Evolutionary conservation across 768 basidiomycete species (phyloP), one percentile per base, ranked within the genome.

Genomic region (Lentinus tigrinus): DNA sequence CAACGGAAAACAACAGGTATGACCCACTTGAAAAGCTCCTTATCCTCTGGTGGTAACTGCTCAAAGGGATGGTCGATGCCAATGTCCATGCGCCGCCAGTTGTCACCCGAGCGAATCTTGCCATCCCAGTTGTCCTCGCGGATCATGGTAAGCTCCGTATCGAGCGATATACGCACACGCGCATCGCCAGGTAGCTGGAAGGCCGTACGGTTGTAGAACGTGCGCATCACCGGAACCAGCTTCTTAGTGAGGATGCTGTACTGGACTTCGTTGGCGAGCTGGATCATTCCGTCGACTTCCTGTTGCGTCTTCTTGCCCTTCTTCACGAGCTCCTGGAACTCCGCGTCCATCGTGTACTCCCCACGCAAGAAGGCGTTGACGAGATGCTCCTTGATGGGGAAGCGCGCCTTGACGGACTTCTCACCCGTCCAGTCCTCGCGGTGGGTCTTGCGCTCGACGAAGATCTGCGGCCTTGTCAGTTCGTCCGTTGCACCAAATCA

Each of bases 361-460:
- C 97, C 97, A 21, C 81, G 78, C 39, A 97, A 74, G 78, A 94
- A 99, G 16, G 89, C 87, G 68, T 98, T 96, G 64, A 98, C 88
- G 46, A 91, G 84, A 60, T 93, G 85, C 70, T 98, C 96, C 70
- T 96, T 95, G 71, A 99, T 87, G 3, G 92, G 86, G 76, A 98
- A 98, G 11, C 95, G 90, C 14, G 95, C 91, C 74, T 98, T 99
- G 69, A 98, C 95, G 10, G 93, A 95, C 73, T 98, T 98, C 73
- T 99, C 96, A 34, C 97, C 97, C 0, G 96, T 98, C 97, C 97
- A 99, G 69, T 99, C 97, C 73, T 99, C 97, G 54, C 95, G 85
- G 70, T 99, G 91, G 0, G 91, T 93, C 73, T 93, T 93, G 40
- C 91, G 88, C 73, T 93, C 91, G 19, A 93, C 87, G 63, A 91